Base-by-base conservation (phyloP, 2,329 filamentous ascomycete genomes). In the Sclerotinia nivalis region DNA sequence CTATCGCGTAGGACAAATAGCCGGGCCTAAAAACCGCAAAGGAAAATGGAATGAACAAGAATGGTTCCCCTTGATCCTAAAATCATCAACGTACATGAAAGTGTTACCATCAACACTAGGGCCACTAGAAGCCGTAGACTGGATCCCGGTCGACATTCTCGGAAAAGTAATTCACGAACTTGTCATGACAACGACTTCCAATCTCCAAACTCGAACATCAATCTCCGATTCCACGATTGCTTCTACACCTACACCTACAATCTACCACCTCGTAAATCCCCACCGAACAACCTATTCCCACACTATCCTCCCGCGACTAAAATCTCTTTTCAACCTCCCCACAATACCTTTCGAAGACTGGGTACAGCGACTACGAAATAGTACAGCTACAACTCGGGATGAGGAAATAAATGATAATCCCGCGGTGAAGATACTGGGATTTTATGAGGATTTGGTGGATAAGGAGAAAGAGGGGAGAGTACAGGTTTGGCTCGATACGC, bases 1-100 rank as follows among this genome's bases (percentile, higher is more conserved):
- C 22, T 78, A 83, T 43, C 81, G 84, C 1, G 81, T 85, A 0
- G 84, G 83, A 0, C 84, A 86, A 75, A 80, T 86, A 52, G 83
- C 77, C 1, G 83, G 83, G 0, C 62, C 68, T 2, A 65, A 52
- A 31, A 56, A 45, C 8, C n/a, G 37, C 18, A 8, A 34, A 1
- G 67, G 67, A 9, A 62, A 55, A 20, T 69, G 59, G 67, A 69
- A 69, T 3, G 25, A 62, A 54, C 28, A 52, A 9, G 59, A 65
- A 45, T 65, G 49, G 49, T 45, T 69, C 37, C 59, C 67, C 7
- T 25, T 54, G 8, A 62, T 69, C 13, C 2, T 69, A 4, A 52
- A 37, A 28, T 55, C 37, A 1, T 69, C 59, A 31, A 56, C 15
- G 4, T 52, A 68, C 18, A 28, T 68, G 31, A 50, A 61, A 13